Evolutionary conservation across 768 basidiomycete genomes (phyloP).

Genomic region (Russula sp.): DNA sequence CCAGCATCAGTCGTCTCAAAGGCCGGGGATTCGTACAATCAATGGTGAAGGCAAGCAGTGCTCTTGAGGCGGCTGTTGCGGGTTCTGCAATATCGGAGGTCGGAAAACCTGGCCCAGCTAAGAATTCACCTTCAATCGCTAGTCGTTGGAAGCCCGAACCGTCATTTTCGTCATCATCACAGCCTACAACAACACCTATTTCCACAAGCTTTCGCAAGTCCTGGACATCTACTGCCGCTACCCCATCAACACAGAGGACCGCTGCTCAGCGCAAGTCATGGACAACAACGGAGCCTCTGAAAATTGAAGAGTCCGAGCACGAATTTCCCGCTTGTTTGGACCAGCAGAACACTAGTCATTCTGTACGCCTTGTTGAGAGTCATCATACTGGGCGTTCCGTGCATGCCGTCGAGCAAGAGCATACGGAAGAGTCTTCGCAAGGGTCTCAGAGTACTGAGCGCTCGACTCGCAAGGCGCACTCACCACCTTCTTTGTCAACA

Average conservation of each 20-base stretch:
- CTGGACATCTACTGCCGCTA: slow-evolving; percentile 9
- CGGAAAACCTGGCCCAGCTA: slow-evolving; percentile 3
- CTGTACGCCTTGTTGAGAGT: not conserved
- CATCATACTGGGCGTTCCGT: slow-evolving; percentile 7
- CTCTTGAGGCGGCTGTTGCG: slow-evolving; percentile 34
- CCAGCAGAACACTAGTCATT: not conserved
- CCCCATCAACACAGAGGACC: not conserved
- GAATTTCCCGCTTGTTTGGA: not conserved
- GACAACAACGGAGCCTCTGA: slow-evolving; percentile 5
- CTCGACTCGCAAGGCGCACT: slow-evolving; percentile 13
- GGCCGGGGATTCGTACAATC: slow-evolving; percentile 84
- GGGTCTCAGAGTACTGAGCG: slow-evolving; percentile 2
- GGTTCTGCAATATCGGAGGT: slow-evolving; percentile 28
- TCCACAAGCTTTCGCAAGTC: slow-evolving; percentile 10
- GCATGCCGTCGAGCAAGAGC: not conserved
- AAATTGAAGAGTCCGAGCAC: not conserved
- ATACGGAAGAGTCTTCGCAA: not conserved
- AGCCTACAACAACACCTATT: not conserved
- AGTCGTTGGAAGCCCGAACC: slow-evolving; percentile 18
- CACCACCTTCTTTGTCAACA: slow-evolving; percentile 9
- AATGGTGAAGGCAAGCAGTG: slow-evolving; percentile 64
- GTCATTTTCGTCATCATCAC: not conserved
- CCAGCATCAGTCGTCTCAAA: slow-evolving; percentile 73
- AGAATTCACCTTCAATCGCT: slow-evolving; percentile 6
- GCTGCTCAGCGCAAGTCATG: slow-evolving; percentile 14